Evolutionary conservation across 345 rosid genomes (phyloP).

Genomic region (Populus tremula): DNA sequence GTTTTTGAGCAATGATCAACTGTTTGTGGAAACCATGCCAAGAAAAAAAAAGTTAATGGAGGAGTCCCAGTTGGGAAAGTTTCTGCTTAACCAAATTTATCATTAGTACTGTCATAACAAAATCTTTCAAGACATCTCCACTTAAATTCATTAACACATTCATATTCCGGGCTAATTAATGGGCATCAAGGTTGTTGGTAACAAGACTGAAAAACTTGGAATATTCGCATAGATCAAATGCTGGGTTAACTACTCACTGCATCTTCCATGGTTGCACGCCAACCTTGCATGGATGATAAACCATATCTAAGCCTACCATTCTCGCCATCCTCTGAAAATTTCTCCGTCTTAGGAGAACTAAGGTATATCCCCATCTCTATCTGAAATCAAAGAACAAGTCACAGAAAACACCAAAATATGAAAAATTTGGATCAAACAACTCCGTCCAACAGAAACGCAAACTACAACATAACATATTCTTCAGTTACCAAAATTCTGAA

Average conservation of each 20-base stretch:
- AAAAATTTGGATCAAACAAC: not conserved
- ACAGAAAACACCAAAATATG: not conserved
- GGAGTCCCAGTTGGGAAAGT: not conserved
- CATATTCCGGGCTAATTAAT: too few species aligned
- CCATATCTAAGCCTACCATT: constrained; percentile 77
- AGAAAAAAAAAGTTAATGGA: not conserved
- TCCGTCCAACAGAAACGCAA: not conserved
- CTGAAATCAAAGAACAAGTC: constrained; percentile 12
- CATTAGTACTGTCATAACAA: not conserved
- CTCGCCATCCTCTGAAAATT: constrained; percentile 83
- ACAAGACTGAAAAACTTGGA: not conserved
- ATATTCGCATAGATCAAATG: not conserved
- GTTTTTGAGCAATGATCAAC: not conserved
- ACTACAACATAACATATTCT: not conserved
- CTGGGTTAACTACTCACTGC: constrained; percentile 63
- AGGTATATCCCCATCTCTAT: constrained; percentile 85
- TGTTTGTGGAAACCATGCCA: not conserved
- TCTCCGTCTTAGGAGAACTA: constrained; percentile 94
- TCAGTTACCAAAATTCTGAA: not conserved
- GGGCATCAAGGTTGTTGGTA: not conserved
- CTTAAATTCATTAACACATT: too few species aligned
- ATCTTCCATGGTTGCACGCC: constrained; percentile 99
- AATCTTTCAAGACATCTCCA: too few species aligned
- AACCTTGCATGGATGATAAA: constrained; percentile 96
- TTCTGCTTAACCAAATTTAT: not conserved